Percentiles rank a stretch among this genome's conserved stretches.
These are phyloP conservation scores for Antarctomyces pellizariae DNA, from an alignment of 495 filamentous ascomycete species.

Conservation along the genomic window DNA sequence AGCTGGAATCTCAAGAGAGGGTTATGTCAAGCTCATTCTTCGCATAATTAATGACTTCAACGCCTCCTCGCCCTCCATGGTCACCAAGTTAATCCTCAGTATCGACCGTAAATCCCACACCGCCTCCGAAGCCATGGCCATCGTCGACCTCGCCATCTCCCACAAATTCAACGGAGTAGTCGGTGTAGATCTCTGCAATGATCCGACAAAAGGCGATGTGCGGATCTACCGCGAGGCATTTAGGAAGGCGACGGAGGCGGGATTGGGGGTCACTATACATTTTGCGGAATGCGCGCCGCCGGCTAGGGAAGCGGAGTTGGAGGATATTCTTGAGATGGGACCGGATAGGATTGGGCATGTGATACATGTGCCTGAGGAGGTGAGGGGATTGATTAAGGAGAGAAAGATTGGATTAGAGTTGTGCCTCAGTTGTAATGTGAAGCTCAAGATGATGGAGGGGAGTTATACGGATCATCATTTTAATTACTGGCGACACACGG, in stretches of 20 bases:
- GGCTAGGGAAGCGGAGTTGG: conserved; percentile 30
- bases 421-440: conserved; percentile 63
- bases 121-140: conserved; percentile 27
- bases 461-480: conserved; percentile 52
- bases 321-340: conserved; percentile 32
- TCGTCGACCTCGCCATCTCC: conserved; percentile 35
- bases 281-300: conserved; percentile 45
- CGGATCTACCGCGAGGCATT: conserved; percentile 31
- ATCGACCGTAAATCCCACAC: conserved; percentile 42
- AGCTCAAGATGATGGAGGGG: conserved; percentile 45
- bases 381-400: conserved; percentile 29
- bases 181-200: conserved; percentile 60
- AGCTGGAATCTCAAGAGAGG: conserved; percentile 27
- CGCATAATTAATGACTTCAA: conserved; percentile 27
- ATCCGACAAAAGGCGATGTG: conserved; percentile 40
- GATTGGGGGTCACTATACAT: conserved; percentile 46
- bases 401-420: conserved; percentile 43
- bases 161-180: conserved; percentile 37
- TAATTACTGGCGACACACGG: conserved; percentile 31
- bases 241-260: conserved; percentile 22
- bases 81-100: conserved; percentile 45
- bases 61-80: conserved; percentile 17
- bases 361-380: conserved; percentile 37
- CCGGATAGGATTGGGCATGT: conserved; percentile 64
- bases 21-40: conserved; percentile 44